Evolutionary conservation across 768 basidiomycete species (phyloP), one percentile per base, ranked within the genome.

Genomic region (Cystofilobasidium macerans): DNA sequence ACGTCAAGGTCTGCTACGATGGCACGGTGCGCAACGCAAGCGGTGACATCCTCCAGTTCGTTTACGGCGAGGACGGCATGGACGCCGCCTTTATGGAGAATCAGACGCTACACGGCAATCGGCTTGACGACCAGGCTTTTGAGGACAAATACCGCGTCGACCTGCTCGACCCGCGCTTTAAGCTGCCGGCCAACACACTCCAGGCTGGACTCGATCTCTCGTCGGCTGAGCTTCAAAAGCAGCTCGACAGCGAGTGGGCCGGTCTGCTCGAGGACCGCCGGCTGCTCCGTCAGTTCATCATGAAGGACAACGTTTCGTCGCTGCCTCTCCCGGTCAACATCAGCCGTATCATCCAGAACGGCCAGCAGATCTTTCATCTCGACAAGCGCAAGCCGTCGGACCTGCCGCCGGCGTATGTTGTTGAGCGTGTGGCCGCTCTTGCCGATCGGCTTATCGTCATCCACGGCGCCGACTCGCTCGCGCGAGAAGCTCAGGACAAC

Each of bases 61-160:
- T 90, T 28, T 99, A 99, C 70, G 95, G 95, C 35, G 95, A 99
- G 75, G 95, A 99, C 72, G 95, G 95, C 48, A 97, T 98, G 88
- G 95, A 99, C 73, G 95, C 89, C 67, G 90, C 91, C 0, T 93
- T 86, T 76, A 95, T 99, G 75, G 95, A 99, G 79, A 87, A 87
- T 69, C 95, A 99, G 77, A 86, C 82, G 61, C 86, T 97, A 61
- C 90, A 94, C 70, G 90, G 89, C 0, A 92, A 90, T 70, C 85
- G 83, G 28, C 79, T 95, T 67, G 87, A 82, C 71, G 77, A 95
- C 76, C 80, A 80, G 69, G 84, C 87, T 63, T 98, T 97, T 77
- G 87, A 92, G 74, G 86, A 87, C 75, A 84, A 86, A 69, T 99
- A 91, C 75, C 86, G 88, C n/a, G 90, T 99, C 53, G 95, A 98